Evolutionary conservation across 805 yeast genomes (phyloP).

Genomic region (Candida sithepensis): DNA sequence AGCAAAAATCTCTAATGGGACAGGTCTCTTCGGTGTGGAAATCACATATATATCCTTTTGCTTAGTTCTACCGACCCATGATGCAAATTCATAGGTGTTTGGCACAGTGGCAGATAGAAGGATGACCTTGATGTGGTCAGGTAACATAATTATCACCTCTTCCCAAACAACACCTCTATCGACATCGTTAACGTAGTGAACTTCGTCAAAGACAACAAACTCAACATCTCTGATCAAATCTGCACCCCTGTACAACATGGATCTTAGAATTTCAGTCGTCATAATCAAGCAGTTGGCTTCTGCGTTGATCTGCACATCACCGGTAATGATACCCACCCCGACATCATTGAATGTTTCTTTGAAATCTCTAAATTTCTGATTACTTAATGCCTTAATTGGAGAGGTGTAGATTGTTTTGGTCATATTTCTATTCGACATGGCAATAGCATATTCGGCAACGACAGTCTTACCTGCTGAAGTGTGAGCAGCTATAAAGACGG

Average conservation of each 20-base stretch:
- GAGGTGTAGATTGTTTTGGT: slow-evolving; percentile 94
- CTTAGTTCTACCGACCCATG: slow-evolving; percentile 97
- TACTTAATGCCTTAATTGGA: slow-evolving; percentile 91
- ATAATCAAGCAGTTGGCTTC: slow-evolving; percentile 97
- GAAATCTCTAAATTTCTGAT: slow-evolving; percentile 90
- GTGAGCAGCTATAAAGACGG: slow-evolving; percentile 98
- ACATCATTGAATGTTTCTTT: slow-evolving; percentile 83
- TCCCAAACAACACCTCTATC: slow-evolving; percentile 99
- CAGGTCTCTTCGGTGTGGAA: slow-evolving; percentile 94
- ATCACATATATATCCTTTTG: slow-evolving; percentile 94
- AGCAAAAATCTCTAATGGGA: slow-evolving; percentile 81
- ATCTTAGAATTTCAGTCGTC: slow-evolving; percentile 97
- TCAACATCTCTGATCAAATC: slow-evolving; percentile 99
- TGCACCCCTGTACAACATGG: slow-evolving; percentile 96
- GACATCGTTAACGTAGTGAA: slow-evolving; percentile 96
- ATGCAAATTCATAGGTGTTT: slow-evolving; percentile 96
- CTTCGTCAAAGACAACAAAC: slow-evolving; percentile 98
- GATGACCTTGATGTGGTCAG: slow-evolving; percentile 93
- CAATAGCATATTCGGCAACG: slow-evolving; percentile 96
- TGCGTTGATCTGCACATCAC: slow-evolving; percentile 97
- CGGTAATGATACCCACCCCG: slow-evolving; percentile 98
- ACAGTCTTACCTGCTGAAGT: slow-evolving; percentile 98
- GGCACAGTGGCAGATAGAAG: slow-evolving; percentile 97
- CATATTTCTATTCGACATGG: slow-evolving; percentile 82
- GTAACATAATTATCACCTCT: slow-evolving; percentile 91